These are phyloP conservation scores for Solanum chilense DNA, from an alignment of 257 asterid species.

Conservation along the genomic window DNA sequence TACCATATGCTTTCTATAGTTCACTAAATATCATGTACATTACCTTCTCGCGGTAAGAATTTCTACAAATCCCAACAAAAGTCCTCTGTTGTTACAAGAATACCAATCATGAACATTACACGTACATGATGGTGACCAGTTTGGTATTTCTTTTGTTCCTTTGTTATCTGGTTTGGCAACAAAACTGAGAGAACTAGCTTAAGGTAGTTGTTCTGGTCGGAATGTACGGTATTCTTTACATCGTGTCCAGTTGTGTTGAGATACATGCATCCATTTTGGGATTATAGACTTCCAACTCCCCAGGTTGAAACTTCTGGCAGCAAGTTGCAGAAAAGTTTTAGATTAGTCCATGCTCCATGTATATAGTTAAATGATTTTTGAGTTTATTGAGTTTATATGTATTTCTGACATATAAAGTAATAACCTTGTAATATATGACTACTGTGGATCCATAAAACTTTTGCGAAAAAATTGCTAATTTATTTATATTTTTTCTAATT, in stretches of 20 bases:
- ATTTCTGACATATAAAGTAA: too few relatives aligned
- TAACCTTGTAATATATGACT: too few relatives aligned
- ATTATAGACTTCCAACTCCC: neutral
- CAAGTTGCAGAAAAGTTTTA: too few relatives aligned
- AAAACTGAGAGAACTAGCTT: constrained; percentile 28
- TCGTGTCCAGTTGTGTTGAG: constrained; percentile 53
- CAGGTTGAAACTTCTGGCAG: neutral
- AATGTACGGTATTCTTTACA: constrained; percentile 31
- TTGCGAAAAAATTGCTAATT: too few relatives aligned
- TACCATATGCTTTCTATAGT: neutral
- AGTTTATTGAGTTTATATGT: too few relatives aligned
- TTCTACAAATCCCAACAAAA: neutral
- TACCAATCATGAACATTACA: neutral
- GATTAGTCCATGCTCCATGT: too few relatives aligned
- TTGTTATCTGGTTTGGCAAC: constrained; percentile 37
- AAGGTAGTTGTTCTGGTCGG: constrained; percentile 8
- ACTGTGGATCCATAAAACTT: too few relatives aligned
- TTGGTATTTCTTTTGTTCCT: constrained; percentile 45
- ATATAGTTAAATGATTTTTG: too few relatives aligned
- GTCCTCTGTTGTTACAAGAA: neutral
- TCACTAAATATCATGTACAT: neutral
- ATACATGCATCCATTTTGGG: constrained; percentile 44
- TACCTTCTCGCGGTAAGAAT: neutral
- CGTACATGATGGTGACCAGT: constrained; percentile 11
- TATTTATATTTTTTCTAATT: too few relatives aligned